A percentile compares a stretch with the other conserved stretches of the same genome.
Evolutionary conservation across 129 eudicot species (phyloP).

Genomic region (Apium graveolens): DNA sequence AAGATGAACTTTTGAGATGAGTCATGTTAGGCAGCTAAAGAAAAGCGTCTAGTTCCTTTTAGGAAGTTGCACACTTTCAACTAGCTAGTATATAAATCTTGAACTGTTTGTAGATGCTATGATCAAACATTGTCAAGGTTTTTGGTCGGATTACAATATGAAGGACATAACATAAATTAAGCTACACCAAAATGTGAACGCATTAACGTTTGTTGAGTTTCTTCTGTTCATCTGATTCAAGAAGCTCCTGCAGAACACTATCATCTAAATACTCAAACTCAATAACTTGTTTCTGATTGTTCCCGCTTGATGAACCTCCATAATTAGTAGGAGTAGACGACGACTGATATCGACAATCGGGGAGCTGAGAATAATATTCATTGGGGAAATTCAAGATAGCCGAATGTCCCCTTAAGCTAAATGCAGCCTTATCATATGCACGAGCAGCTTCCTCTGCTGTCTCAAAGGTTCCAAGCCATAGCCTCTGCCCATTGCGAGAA

Average conservation of each 20-base stretch:
- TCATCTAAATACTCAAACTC: constrained; percentile 67
- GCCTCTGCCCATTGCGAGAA: constrained; percentile 55
- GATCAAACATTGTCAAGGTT: not conserved
- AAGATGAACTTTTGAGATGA: not conserved
- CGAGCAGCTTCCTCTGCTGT: constrained; percentile 79
- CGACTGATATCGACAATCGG: constrained; percentile 32
- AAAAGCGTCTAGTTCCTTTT: not conserved
- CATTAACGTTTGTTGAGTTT: constrained; percentile 2
- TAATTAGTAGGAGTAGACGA: constrained; percentile 20
- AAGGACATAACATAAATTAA: not conserved
- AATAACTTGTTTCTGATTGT: constrained; percentile 40
- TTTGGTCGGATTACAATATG: not conserved
- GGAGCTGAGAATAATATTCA: constrained; percentile 63
- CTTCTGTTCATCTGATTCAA: constrained; percentile 37
- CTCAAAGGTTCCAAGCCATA: constrained; percentile 87
- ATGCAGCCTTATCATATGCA: constrained; percentile 76
- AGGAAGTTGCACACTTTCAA: not conserved
- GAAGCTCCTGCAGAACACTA: constrained; percentile 71
- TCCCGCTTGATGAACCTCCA: not conserved
- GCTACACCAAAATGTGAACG: not conserved
- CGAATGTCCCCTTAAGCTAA: constrained; percentile 57
- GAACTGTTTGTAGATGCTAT: too few species aligned
- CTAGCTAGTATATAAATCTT: too few species aligned
- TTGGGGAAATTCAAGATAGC: constrained; percentile 70
- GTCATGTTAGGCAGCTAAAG: not conserved